Evolutionary conservation across 1,284 basidiomycete genomes (phyloP).

Genomic region (Wallemia mellicola): DNA sequence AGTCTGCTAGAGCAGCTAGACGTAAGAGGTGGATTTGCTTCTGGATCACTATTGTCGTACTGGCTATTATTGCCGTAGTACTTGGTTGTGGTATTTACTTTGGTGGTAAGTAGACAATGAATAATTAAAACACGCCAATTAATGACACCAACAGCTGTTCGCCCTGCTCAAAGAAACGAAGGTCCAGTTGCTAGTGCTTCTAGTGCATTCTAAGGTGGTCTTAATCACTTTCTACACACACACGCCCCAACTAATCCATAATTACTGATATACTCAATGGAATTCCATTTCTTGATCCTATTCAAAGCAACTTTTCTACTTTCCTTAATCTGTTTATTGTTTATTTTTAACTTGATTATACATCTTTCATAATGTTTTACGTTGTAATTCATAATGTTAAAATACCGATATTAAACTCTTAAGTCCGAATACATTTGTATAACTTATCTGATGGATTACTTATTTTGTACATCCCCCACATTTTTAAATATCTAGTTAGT

Average conservation of each 20-base stretch:
- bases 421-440: too few species aligned
- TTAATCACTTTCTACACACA: not conserved
- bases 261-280: not conserved
- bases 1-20: constrained; percentile 41
- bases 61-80: constrained; percentile 6
- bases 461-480: too few species aligned
- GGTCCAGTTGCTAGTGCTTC: not conserved
- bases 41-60: constrained; percentile 5
- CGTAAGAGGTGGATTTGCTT: constrained; percentile 23
- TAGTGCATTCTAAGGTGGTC: not conserved
- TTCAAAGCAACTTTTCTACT: too few species aligned
- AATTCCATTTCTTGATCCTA: too few species aligned
- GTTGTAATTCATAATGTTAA: too few species aligned
- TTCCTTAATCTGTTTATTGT: too few species aligned
- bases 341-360: too few species aligned
- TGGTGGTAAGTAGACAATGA: not conserved
- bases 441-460: too few species aligned
- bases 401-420: too few species aligned
- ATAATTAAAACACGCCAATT: not conserved
- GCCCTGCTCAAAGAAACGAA: not conserved
- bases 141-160: not conserved
- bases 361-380: too few species aligned
- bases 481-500: too few species aligned
- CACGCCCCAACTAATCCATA: not conserved
- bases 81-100: not conserved